Evolutionary conservation across 1,284 basidiomycete genomes (phyloP).

Genomic region (Apiotrichum brassicae): DNA sequence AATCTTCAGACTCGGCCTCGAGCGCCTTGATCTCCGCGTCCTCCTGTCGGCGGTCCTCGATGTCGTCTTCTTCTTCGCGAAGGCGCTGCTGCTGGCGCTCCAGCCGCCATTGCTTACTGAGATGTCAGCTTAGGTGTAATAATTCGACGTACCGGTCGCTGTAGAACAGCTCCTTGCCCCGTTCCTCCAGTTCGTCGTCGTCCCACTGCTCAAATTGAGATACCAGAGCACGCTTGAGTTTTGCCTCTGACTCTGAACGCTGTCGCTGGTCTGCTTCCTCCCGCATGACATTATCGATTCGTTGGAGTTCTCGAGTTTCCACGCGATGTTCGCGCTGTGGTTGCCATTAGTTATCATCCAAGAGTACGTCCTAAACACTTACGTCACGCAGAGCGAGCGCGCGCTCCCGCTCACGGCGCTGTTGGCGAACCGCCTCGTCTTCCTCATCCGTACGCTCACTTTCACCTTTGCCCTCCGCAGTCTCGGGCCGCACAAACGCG

Average conservation of each 20-base stretch:
- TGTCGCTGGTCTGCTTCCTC: conserved; percentile 64
- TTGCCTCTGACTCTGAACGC: conserved; percentile 65
- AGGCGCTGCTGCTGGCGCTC: conserved; percentile 60
- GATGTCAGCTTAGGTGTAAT: background rate
- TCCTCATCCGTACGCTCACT: conserved; percentile 73
- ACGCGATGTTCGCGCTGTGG: conserved; percentile 55
- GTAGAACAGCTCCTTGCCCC: conserved; percentile 60
- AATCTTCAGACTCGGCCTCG: conserved; percentile 76
- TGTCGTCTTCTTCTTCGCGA: conserved; percentile 70
- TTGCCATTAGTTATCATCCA: background rate
- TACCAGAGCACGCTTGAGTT: conserved; percentile 63
- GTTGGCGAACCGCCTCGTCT: conserved; percentile 67
- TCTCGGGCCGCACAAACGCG: conserved; percentile 68
- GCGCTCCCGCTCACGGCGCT: conserved; percentile 64
- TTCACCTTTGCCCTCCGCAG: conserved; percentile 43
- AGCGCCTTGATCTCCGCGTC: conserved; percentile 75
- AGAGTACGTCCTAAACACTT: no score
- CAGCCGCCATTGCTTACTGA: conserved; percentile 66
- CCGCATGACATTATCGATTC: conserved; percentile 67
- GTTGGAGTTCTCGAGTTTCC: conserved; percentile 67
- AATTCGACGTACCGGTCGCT: conserved; percentile 59
- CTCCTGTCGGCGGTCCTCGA: conserved; percentile 71
- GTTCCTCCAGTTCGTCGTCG: conserved; percentile 75
- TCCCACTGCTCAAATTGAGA: conserved; percentile 74
- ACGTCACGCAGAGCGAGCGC: conserved; percentile 78